Evolutionary conservation across 306 rosid species (phyloP), one percentile per base, ranked within the genome.

Genomic region (Quercus aquifolioides): DNA sequence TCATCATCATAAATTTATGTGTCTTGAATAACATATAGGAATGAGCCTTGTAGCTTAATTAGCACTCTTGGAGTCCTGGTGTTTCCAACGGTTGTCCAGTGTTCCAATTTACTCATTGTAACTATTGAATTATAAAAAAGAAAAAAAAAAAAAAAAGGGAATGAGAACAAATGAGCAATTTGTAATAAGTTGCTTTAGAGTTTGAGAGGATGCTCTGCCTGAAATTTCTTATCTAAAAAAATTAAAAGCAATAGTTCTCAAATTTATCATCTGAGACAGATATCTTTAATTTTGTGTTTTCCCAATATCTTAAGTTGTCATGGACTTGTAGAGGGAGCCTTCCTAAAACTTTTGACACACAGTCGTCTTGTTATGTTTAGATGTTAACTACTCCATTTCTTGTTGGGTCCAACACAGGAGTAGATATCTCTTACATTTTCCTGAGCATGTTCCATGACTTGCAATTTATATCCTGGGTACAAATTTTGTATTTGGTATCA

Each of bases 361-460:
- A 25, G 71, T 21, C 38, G 9, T 73, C 76, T 41, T 64, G 15
- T 35, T 76, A 71, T 71, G 12, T 65, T 83, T 73, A 78, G 56
- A 68, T 74, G 33, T 76, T 38, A 43, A 31, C 72, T 76, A 74
- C 69, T 12, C 26, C 35, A 18, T 30, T 18, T 73, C 43, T 69
- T 80, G 60, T 71, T 23, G 33, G 25, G 25, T 71, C 11, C 38
- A 25, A 60, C 57, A 23, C 23, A 49, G n/a, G 46, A 51, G 6
- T 23, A 21, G 12, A 14, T 19, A 41, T 71, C 35, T 71, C 56
- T n/a, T 23, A 1, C 46, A 72, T 72, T 63, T 63, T 63, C 20
- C 41, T 15, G 41, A 26, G 41, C 41, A 15, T 13, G 41, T 63
- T 63, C 18, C 43, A 63, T 63, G 69, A 14, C 15, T 63, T 6